phyloP scores from a whole-genome alignment of 805 yeast genomes.

The Saturnispora sekii region DNA sequence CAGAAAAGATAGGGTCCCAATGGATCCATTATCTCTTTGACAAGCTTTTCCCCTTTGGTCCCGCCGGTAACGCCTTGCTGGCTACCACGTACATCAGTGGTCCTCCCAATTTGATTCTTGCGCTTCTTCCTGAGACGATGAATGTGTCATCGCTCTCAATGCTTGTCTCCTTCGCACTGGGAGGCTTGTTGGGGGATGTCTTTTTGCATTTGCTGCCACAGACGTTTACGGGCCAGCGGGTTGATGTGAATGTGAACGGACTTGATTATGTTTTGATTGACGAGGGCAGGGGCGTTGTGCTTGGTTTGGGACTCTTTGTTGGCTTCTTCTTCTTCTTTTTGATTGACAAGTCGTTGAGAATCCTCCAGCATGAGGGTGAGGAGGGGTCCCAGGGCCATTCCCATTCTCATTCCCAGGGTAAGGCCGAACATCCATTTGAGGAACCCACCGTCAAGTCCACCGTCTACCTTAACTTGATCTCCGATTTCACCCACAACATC shows the following conservation, averaged over 20 bases:
- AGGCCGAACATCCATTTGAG: conserved; percentile 11
- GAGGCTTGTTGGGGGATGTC: conserved; percentile 68
- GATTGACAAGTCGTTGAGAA: conserved; percentile 53
- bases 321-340: conserved; percentile 54
- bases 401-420: conserved; percentile 25
- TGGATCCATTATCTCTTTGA: conserved; percentile 31
- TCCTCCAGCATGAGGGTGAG: conserved; percentile 32
- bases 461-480: conserved; percentile 56
- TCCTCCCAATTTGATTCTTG: conserved; percentile 50
- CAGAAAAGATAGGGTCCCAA: neutral
- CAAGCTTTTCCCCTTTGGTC: conserved; percentile 40
- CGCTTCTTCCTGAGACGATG: conserved; percentile 47
- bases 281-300: conserved; percentile 36
- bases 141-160: conserved; percentile 40
- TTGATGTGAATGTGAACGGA: conserved; percentile 25
- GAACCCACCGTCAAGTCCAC: conserved; percentile 32
- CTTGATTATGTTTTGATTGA: conserved; percentile 34
- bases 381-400: conserved; percentile 31
- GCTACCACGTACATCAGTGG: conserved; percentile 59
- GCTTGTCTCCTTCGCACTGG: conserved; percentile 64
- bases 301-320: conserved; percentile 46
- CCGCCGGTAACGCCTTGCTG: conserved; percentile 51
- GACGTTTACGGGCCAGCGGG: conserved; percentile 45
- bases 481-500: conserved; percentile 65
- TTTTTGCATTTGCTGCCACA: conserved; percentile 66